Evolutionary conservation across 129 eudicot genomes (phyloP), one percentile per base, ranked within the genome.

Genomic region (Pulicaria dysenterica): DNA sequence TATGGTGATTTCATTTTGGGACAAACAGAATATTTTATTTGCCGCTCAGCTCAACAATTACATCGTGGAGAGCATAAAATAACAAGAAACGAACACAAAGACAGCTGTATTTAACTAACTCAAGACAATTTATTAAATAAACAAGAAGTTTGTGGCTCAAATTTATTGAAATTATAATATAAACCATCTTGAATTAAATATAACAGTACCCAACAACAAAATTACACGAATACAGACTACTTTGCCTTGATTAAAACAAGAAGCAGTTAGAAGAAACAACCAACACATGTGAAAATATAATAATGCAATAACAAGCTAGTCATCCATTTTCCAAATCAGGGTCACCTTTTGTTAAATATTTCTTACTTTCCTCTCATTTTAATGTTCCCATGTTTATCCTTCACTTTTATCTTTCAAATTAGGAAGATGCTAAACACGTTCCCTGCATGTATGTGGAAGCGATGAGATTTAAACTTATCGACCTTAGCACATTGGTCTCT

Each of bases 61-160:
- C 81, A 77, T 69, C 43, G 77, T 70, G 76, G 56, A 77, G 76
- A 69, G 70, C 81, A 69, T 77, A 69, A 40, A 46, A 39, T 77
- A 69, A 59, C 67, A 48, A n/a, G 69, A 69, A 48, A 50, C 43
- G 5, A 40, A 50, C 63, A 69, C 64, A 69, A 43, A n/a, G 81
- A 49, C 81, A 77, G 72, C 72, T 77, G 81, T 50, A 60, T 60
- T 59, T 46, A 76, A 69, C 64, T 47, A 59, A 48, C 71, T 61
- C 58, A 34, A 60, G 10, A 60, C 43, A 69, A 48, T 47, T 15
- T 46, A 42, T 49, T 14, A 11, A 55, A 46, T 38, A 16, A 51
- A 34, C 3, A 67, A 49, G 16, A 62, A 50, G 31, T 15, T 58
- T 54, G 58, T 76, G 69, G 68, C 69, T 67, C 53, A 58, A 15